phyloP scores from a whole-genome alignment of 441 rosid genomes.

The Croton laevigatus region DNA sequence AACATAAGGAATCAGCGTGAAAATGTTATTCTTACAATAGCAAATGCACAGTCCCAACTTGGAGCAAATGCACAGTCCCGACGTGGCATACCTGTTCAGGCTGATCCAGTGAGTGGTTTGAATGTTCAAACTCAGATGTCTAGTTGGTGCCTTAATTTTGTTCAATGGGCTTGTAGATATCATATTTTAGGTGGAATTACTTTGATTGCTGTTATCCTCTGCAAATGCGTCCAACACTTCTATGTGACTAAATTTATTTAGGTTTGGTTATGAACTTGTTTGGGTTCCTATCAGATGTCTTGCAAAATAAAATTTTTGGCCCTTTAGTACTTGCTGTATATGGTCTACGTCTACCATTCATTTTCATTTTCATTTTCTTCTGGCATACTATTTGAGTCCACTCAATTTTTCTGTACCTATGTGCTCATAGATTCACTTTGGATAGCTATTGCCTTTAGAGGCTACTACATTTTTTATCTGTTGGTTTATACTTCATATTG shows the following conservation, averaged over 20 bases:
- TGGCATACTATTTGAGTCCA: neutral
- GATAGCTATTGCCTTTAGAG: neutral
- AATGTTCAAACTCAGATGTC: conserved; percentile 10
- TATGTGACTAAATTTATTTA: neutral
- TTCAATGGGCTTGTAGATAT: neutral
- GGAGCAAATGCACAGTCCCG: conserved; percentile 94
- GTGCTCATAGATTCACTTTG: neutral
- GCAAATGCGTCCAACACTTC: neutral
- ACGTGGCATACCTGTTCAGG: conserved; percentile 51
- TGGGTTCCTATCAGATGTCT: neutral
- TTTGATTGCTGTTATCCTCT: neutral
- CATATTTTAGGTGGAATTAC: neutral
- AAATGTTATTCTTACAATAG: conserved; percentile 79
- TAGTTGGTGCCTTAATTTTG: neutral
- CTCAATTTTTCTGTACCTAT: neutral
- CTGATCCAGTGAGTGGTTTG: conserved; percentile 80
- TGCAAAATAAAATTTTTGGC: neutral
- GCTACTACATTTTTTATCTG: neutral
- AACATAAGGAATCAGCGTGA: conserved; percentile 95
- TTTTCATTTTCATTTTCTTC: too few species aligned
- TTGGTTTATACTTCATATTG: neutral
- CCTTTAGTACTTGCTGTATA: neutral
- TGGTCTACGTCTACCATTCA: neutral
- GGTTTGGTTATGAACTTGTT: neutral
- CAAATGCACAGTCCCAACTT: conserved; percentile 91